These are phyloP conservation scores for Casaregolazyma lundiana DNA, from an alignment of 1,139 yeast genomes.

Conservation along the genomic window DNA sequence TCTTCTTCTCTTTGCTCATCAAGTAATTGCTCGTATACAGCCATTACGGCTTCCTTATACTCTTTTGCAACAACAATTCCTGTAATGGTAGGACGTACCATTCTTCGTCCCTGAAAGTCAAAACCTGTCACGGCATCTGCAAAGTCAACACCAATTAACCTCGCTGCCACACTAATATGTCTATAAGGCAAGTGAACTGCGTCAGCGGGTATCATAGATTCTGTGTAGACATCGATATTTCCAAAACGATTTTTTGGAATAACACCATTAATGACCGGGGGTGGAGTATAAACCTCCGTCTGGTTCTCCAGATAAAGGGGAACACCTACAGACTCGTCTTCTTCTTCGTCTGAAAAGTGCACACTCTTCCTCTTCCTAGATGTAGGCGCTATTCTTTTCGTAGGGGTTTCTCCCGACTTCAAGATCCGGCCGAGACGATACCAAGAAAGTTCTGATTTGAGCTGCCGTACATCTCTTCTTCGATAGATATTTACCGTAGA, in stretches of 20 bases:
- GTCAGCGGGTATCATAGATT: conserved; percentile 76
- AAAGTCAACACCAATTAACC: conserved; percentile 62
- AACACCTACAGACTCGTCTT: conserved; percentile 46
- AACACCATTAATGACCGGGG: conserved; percentile 48
- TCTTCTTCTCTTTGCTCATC: conserved; percentile 51
- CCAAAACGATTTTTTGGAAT: conserved; percentile 69
- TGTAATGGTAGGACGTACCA: conserved; percentile 61
- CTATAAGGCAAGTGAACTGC: conserved; percentile 59
- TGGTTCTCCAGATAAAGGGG: conserved; percentile 61
- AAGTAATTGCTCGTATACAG: conserved; percentile 50
- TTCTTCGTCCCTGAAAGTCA: conserved; percentile 50
- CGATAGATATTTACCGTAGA: conserved; percentile 48
- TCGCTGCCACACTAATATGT: conserved; percentile 65
- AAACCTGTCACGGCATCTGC: conserved; percentile 88
- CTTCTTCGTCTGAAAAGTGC: conserved; percentile 30
- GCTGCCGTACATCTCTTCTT: conserved; percentile 56
- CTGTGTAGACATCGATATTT: conserved; percentile 64
- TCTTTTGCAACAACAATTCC: conserved; percentile 74
- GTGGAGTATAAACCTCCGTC: conserved; percentile 55
- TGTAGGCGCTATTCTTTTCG: conserved; percentile 39
- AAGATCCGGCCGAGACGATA: conserved; percentile 72
- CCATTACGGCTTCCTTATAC: conserved; percentile 59
- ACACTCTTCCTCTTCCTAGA: conserved; percentile 23
- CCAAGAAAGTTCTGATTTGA: conserved; percentile 83
- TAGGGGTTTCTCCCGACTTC: conserved; percentile 64